Conservation (phyloP, 306 rosid genomes). For the Lablab purpureus region DNA sequence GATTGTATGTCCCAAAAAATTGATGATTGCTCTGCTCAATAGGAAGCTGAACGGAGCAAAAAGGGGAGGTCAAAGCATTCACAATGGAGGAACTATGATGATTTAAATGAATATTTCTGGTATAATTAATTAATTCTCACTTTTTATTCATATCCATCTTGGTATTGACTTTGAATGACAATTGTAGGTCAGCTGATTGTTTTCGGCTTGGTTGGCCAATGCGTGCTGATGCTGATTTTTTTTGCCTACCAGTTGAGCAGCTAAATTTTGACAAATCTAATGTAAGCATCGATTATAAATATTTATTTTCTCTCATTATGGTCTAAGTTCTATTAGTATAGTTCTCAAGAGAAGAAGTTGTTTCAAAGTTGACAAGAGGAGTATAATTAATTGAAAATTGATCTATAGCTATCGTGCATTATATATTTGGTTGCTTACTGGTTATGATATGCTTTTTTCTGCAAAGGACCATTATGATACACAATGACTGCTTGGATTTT, state of each 20-base stretch:
- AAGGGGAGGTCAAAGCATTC: constrained; percentile 96
- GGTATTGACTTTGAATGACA: constrained; percentile 39
- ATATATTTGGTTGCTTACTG: constrained; percentile 2
- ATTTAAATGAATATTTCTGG: constrained; percentile 97
- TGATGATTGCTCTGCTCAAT: constrained; percentile 42
- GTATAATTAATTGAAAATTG: constrained; percentile 21
- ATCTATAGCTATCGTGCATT: constrained; percentile 3
- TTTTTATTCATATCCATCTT: constrained; percentile 16
- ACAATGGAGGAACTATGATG: constrained; percentile 99
- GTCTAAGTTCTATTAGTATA: neutral
- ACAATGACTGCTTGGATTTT: constrained; percentile 7
- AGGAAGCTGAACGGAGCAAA: constrained; percentile 90
- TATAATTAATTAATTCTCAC: constrained; percentile 43
- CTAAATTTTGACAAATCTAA: constrained; percentile 57
- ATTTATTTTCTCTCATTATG: neutral
- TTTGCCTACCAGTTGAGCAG: constrained; percentile 57
- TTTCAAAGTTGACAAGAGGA: constrained; percentile 12
- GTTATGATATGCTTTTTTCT: constrained; percentile 14
- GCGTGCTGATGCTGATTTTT: constrained; percentile 98
- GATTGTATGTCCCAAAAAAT: constrained; percentile 5
- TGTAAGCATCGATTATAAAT: constrained; percentile 55
- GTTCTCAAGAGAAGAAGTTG: constrained; percentile 11
- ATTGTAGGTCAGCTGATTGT: constrained; percentile 91
- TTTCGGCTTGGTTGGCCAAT: constrained; percentile 98
- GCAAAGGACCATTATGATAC: neutral